phyloP scores from a whole-genome alignment of 805 yeast species.

The Saturnispora zaruensis region DNA sequence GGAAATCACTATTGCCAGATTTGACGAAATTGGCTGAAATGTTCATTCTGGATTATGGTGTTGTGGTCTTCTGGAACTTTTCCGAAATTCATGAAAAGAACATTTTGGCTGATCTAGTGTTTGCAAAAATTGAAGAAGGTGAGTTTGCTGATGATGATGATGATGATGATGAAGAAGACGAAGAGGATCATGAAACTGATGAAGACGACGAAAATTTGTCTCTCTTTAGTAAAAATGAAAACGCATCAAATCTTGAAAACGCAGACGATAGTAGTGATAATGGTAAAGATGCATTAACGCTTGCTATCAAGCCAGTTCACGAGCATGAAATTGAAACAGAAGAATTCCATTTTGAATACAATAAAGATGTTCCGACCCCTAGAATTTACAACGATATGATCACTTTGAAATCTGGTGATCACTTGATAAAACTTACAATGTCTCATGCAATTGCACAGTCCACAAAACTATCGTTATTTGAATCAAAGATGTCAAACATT shows the following conservation, averaged over 20 bases:
- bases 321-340: slow-evolving; percentile 93
- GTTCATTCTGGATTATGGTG: slow-evolving; percentile 86
- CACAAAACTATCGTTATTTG: slow-evolving; percentile 84
- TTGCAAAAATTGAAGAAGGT: slow-evolving; percentile 39
- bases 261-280: slow-evolving; percentile 9
- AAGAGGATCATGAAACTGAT: slow-evolving; percentile 25
- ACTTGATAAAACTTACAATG: slow-evolving; percentile 82
- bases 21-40: slow-evolving; percentile 70
- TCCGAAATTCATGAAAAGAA: slow-evolving; percentile 89
- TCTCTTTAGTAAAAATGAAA: slow-evolving; percentile 3
- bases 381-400: slow-evolving; percentile 91
- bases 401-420: slow-evolving; percentile 84
- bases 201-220: slow-evolving; percentile 6
- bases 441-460: slow-evolving; percentile 97
- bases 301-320: slow-evolving; percentile 64
- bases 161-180: slow-evolving; percentile 29
- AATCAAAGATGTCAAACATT: slow-evolving; percentile 79
- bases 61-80: slow-evolving; percentile 97
- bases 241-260: background rate
- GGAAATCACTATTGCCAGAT: slow-evolving; percentile 30
- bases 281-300: slow-evolving; percentile 22
- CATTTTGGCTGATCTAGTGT: slow-evolving; percentile 82
- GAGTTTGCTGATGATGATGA: slow-evolving; percentile 39
- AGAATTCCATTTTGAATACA: slow-evolving; percentile 68
- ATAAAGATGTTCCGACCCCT: slow-evolving; percentile 38